phyloP scores from a whole-genome alignment of 2,329 filamentous ascomycete species.

The Fusarium brevicatenulatum region DNA sequence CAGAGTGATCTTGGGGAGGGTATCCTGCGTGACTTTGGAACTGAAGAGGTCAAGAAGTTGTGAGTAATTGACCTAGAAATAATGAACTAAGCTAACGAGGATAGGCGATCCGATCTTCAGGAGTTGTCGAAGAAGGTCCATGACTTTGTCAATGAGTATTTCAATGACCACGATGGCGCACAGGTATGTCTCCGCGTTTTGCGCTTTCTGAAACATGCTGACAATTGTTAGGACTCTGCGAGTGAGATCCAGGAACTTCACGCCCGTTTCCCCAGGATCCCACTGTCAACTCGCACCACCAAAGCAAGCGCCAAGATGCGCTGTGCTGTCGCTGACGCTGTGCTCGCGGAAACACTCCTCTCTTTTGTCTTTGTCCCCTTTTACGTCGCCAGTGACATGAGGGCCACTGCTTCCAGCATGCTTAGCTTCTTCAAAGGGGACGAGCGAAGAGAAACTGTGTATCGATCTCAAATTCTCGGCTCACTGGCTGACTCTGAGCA shows the following conservation, averaged over 20 bases:
- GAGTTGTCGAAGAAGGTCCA: constrained; percentile 41
- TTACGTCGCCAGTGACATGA: constrained; percentile 36
- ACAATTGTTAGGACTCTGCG: constrained; percentile 21
- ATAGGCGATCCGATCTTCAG: constrained; percentile 39
- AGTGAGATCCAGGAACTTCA: constrained; percentile 42
- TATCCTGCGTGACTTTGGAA: constrained; percentile 29
- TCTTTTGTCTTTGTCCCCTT: constrained; percentile 45
- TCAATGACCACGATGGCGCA: constrained; percentile 40
- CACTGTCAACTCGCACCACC: constrained; percentile 37
- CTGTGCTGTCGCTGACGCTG: constrained; percentile 44
- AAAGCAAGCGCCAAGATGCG: constrained; percentile 41
- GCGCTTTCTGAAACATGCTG: not conserved
- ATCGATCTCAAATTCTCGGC: constrained; percentile 45
- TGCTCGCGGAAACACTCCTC: constrained; percentile 40
- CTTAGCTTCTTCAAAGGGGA: constrained; percentile 42
- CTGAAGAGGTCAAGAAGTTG: constrained; percentile 39
- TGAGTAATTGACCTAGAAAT: too few relatives aligned
- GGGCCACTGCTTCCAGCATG: constrained; percentile 30
- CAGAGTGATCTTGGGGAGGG: constrained; percentile 41
- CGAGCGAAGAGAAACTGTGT: constrained; percentile 39
- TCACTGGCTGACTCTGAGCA: constrained; percentile 36
- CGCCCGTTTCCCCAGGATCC: constrained; percentile 38
- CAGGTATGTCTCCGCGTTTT: constrained; percentile 6
- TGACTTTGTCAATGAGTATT: constrained; percentile 42
- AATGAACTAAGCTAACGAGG: constrained; percentile 15